phyloP scores from a whole-genome alignment of 306 rosid species.

The Quercus aquifolioides region DNA sequence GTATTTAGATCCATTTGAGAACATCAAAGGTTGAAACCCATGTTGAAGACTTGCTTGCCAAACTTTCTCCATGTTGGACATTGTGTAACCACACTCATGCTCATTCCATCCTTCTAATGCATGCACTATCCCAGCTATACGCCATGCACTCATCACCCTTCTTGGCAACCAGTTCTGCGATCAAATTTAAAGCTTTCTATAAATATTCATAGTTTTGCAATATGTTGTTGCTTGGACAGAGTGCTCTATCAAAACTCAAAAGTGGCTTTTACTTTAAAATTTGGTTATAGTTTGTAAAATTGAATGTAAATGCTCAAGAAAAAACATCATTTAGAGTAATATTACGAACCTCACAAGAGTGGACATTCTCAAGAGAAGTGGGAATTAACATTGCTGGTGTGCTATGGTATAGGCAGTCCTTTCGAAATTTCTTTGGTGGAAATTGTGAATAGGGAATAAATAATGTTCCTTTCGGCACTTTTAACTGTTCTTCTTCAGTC shows the following conservation, averaged over 20 bases:
- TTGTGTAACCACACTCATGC: slow-evolving; percentile 54
- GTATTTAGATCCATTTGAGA: too few relatives aligned
- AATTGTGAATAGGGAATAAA: slow-evolving; percentile 68
- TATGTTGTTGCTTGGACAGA: too few relatives aligned
- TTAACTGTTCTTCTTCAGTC: slow-evolving; percentile 46
- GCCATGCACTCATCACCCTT: slow-evolving; percentile 80
- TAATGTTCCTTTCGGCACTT: slow-evolving; percentile 62
- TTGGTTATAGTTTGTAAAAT: too few relatives aligned
- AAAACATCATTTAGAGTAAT: too few relatives aligned
- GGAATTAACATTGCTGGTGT: slow-evolving; percentile 75
- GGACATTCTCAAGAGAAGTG: slow-evolving; percentile 40
- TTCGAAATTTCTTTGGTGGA: slow-evolving; percentile 61
- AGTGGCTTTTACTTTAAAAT: too few relatives aligned
- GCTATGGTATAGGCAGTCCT: slow-evolving; percentile 58
- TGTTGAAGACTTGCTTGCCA: slow-evolving; percentile 61
- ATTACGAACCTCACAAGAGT: slow-evolving; percentile 70
- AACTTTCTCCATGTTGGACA: slow-evolving; percentile 40
- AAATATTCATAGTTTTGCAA: not conserved
- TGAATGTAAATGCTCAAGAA: too few relatives aligned
- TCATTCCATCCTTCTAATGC: slow-evolving; percentile 57
- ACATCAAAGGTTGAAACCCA: slow-evolving; percentile 37
- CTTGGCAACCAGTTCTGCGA: slow-evolving; percentile 69
- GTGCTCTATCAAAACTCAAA: too few relatives aligned
- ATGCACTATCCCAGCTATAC: slow-evolving; percentile 65
- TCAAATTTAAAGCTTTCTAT: not conserved